Base-by-base conservation (phyloP, 208 protist species). In the Leishmania major region DNA sequence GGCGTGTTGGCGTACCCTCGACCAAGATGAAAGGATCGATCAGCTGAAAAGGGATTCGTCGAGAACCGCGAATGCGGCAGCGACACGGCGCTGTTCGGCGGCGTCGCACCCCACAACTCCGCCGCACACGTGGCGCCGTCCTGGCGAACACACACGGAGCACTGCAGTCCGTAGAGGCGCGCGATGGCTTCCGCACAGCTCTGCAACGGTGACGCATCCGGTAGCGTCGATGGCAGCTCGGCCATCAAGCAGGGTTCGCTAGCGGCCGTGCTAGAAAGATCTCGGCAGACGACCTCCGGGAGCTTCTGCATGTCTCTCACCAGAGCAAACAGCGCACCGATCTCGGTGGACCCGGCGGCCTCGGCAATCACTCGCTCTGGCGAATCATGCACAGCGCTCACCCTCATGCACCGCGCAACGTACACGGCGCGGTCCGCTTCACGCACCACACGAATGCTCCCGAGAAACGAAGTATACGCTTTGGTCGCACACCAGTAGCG, bases 161-260 rank as follows among this genome's bases (percentile, higher is more conserved):
- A 81, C 28, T 70, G 53, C 49, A 84, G 64, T 2, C 87, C 87
- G 79, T 90, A 90, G 15, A 90, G 84, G 1, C 62, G 77, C 17
- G 66, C 59, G n/a, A 87, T 31, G 2, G 80, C 80, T 11, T 81
- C 66, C 10, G 64, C 67, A 25, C 75, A 81, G 4, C 77, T 81
- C 66, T 89, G 70, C 77, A 89, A 49, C 7, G 87, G 87, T 40
- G 77, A 51, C 11, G 62, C 45, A 6, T 69, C 40, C 7, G 87
- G 83, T 5, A 90, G 80, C 45, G 76, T 40, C 37, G 40, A 64
- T 51, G 75, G 53, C 25, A 66, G 11, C 3, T 25, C 22, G 19
- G 35, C 7, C 22, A 37, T 17, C 31, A 47, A 40, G 40, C 22
- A 15, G 40, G 35, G 2, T 25, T 67, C 37, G 13, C 11, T 19